Base-by-base conservation (phyloP, 2,329 filamentous ascomycete genomes). In the Hypoxylon sp. region DNA sequence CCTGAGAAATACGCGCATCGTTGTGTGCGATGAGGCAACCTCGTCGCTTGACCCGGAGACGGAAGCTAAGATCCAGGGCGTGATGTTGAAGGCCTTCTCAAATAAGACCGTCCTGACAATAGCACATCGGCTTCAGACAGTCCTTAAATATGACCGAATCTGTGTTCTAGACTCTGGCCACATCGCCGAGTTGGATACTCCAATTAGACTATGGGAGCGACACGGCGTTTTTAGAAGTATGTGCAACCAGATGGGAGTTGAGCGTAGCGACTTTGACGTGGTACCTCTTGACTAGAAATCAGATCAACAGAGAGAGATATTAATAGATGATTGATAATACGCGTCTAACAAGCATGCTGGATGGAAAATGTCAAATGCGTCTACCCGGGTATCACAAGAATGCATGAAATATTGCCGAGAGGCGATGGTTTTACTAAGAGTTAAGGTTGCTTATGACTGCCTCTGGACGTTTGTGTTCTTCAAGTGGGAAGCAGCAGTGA, bases 1-100 rank as follows among this genome's bases (percentile, higher is more conserved):
- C 3, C 89, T 93, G 1, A 84, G 89, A 36, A 82, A 85, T 18
- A 87, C 86, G 0, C 87, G 87, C 62, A 91, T 93, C 71, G 90
- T 93, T 66, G 84, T 93, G 16, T 92, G 90, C 72, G 91, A 93
- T 76, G 91, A 93, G 74, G 91, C 91, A 0, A 93, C 91, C 1
- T 42, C 0, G 87, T 85, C 0, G 86, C 87, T 92, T 2, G 90
- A 93, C 70, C 88, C 91, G 72, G 90, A 92, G 70, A 92, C 89
- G 0, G 91, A 93, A 66, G 84, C 87, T 66, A 89, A 89, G 78
- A 91, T 93, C 62, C 90, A 93, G 74, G 77, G 78, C 51, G 89
- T 89, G 0, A 91, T 93, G 75, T 83, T 86, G 1, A 81, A 84
- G 8, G 89, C 86, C 0, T 92, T 93, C 74, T 82, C 83, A 61